Base-by-base conservation (phyloP, 805 yeast genomes). In the Kodamaea lidongshanica region DNA sequence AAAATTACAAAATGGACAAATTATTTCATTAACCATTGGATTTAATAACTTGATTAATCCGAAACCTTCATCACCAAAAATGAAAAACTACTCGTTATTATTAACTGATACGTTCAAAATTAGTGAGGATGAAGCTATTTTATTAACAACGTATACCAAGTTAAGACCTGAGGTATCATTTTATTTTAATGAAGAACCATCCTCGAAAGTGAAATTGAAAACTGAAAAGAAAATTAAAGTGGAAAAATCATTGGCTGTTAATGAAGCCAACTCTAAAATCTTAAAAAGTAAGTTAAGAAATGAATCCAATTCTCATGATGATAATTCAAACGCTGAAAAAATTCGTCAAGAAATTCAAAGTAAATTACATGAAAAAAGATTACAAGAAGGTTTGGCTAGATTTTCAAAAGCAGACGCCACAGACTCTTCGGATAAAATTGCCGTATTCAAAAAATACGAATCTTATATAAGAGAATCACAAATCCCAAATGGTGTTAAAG, bases 401-500 rank as follows among this genome's bases (percentile, higher is more conserved):
- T 88, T 78, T 50, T 77, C 81, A 37, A 82, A 85, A 25, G 82
- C 85, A 9, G 89, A 77, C 56, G 84, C 85, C 4, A 70, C 72
- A 17, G 79, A 74, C 41, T 71, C 67, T 13, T 61, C 66, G 24
- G 87, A 77, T 31, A 65, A 66, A 41, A 75, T 71, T 46, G 79
- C 79, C 3, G 79, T 77, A n/a, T 88, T 89, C 67, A 85, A 84
- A 50, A 82, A 82, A 52, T 92, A 84, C 58, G 98, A 89, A 62
- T 87, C 97, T 0, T 89, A 89, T 56, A 77, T 88, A 30, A 72
- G 96, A 46, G 98, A 89, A 52, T 68, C 92, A 3, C 97, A 92
- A 65, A 79, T 89, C 40, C 97, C 98, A 23, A 59, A 66, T 20
- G 72, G 73, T 45, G 94, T 87, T 12, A 75, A 79, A 47, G 96